Evolutionary conservation across 768 basidiomycete genomes (phyloP), one percentile per base, ranked within the genome.

Genomic region (Fibroporia radiculosa): DNA sequence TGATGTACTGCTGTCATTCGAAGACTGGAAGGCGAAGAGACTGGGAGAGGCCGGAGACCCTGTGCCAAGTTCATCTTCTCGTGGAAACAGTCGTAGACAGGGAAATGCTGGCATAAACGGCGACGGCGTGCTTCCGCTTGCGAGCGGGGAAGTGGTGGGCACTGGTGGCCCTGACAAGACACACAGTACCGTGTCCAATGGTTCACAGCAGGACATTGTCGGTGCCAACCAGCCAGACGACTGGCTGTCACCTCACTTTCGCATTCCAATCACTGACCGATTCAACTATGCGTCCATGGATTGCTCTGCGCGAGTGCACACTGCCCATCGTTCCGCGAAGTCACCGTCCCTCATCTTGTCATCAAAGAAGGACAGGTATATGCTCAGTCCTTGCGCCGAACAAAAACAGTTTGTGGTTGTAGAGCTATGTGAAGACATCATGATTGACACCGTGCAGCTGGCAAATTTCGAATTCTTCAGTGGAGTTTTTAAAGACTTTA

Each of bases 381-480:
- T 98, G 96, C 83, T 97, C 54, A 90, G 85, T 44, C 95, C 93
- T 0, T 99, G 96, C 57, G 66, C 70, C 10, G 77, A 76, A 45
- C 40, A 61, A 49, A 60, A 66, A 4, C 82, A 87, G 53, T 97
- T 82, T 64, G 84, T 98, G 26, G 82, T 96, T 26, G 84, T 98
- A 35, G 96, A 99, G 63, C 78, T 98, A 13, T 99, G 96, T 67
- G 95, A 98, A 52, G 96, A 98, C 61, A 92, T 99, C 50, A 71
- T 90, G 35, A 93, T 98, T 56, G 95, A 98, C 61, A 95, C 92
- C 0, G 82, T 98, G 35, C 93, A 97, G 61, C 68, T 99, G 14
- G 93, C 93, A 47, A 95, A 97, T 59, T 96, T 89, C 59, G 95
- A 99, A 67, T 98, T 97, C 68, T 99, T 97, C 66, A 90, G 86